A percentile compares a stretch with the other conserved stretches of the same genome.
Conservation (phyloP, 1,284 basidiomycete species). For the Boletus albobrunnescens region DNA sequence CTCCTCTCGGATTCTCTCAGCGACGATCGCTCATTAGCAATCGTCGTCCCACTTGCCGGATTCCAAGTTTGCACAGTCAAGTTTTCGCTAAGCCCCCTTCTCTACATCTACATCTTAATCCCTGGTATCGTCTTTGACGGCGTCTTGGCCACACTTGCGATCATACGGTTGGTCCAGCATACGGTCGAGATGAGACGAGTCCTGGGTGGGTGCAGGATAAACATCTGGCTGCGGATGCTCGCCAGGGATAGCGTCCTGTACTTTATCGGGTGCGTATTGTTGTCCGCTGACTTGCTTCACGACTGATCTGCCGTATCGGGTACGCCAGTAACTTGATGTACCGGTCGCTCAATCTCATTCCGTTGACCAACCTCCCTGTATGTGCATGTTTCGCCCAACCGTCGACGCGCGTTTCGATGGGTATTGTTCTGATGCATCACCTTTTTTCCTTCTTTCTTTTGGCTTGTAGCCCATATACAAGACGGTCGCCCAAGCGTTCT, state of each 20-base stretch:
- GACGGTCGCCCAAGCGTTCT: background rate
- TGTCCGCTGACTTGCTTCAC: too few species aligned
- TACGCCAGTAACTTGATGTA: background rate
- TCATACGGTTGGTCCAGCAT: background rate
- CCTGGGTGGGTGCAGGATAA: background rate
- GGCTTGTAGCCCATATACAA: background rate
- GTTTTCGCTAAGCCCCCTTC: background rate
- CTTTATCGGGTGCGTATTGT: background rate
- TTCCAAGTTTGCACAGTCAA: background rate
- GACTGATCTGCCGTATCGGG: too few species aligned
- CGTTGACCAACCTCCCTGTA: constrained; percentile 1
- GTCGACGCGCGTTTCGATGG: too few species aligned
- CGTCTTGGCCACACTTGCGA: too few species aligned
- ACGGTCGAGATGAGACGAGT: background rate
- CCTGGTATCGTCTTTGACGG: too few species aligned
- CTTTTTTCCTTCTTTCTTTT: too few species aligned
- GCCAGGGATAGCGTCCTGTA: background rate
- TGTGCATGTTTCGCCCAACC: background rate
- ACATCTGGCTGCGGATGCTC: background rate
- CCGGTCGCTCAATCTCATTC: background rate
- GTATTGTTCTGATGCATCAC: too few species aligned
- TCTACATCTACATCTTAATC: background rate
- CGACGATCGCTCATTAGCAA: background rate
- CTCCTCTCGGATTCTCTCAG: background rate
- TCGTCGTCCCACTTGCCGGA: background rate